These are phyloP conservation scores for Rhododendron ovatum DNA, from an alignment of 148 eudicot species.

Conservation along the genomic window DNA sequence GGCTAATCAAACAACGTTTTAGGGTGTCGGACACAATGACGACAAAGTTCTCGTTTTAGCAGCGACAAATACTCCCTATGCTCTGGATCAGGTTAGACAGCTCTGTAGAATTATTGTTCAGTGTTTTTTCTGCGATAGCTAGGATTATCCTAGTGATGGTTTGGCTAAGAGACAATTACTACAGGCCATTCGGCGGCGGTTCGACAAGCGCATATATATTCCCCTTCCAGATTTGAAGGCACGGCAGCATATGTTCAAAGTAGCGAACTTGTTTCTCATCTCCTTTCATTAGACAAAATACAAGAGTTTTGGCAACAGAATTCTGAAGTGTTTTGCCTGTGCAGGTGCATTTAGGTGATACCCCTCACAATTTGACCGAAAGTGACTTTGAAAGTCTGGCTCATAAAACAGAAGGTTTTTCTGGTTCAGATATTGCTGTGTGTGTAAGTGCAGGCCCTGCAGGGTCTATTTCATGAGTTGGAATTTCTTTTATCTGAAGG, in stretches of 20 bases:
- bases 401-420: slow-evolving; percentile 83
- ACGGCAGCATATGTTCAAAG: slow-evolving; percentile 96
- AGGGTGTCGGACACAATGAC: slow-evolving; percentile 97
- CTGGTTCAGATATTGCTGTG: slow-evolving; percentile 94
- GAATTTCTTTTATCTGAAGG: background rate
- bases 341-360: slow-evolving; percentile 96
- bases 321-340: slow-evolving; percentile 12
- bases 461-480: background rate
- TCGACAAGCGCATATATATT: slow-evolving; percentile 97
- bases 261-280: slow-evolving; percentile 19
- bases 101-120: background rate
- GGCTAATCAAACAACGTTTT: background rate
- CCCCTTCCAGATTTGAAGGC: slow-evolving; percentile 96
- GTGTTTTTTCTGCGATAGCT: background rate
- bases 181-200: slow-evolving; percentile 91
- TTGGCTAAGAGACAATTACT: slow-evolving; percentile 10
- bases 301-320: background rate
- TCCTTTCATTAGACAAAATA: background rate
- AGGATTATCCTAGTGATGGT: background rate
- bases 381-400: slow-evolving; percentile 79
- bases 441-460: slow-evolving; percentile 61
- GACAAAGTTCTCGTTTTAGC: slow-evolving; percentile 98
- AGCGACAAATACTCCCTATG: slow-evolving; percentile 94
- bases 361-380: slow-evolving; percentile 83
- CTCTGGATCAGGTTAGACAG: slow-evolving; percentile 77